Evolutionary conservation across 805 yeast genomes (phyloP).

Genomic region (Yamadazyma endophytica): DNA sequence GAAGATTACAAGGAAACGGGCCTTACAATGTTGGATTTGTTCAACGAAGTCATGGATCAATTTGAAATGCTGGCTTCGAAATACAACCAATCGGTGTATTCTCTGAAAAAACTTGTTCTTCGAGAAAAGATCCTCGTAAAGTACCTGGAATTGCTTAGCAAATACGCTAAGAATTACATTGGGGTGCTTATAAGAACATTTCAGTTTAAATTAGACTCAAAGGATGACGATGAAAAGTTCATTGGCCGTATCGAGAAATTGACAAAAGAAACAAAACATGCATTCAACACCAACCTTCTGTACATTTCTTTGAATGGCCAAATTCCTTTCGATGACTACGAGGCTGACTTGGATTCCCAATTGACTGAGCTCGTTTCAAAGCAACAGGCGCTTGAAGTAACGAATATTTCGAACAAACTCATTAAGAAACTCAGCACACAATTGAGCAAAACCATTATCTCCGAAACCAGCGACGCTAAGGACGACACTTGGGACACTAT

Average conservation of each 20-base stretch:
- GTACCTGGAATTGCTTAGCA: conserved; percentile 35
- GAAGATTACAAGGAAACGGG: conserved; percentile 42
- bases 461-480: conserved; percentile 47
- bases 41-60: conserved; percentile 41
- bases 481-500: conserved; percentile 60
- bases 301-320: conserved; percentile 28
- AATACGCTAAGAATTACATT: conserved; percentile 16
- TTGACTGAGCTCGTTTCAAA: conserved; percentile 35
- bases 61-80: conserved; percentile 76
- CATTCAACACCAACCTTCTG: conserved; percentile 12
- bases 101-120: conserved; percentile 54
- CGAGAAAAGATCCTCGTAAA: conserved; percentile 31
- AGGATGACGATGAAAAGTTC: conserved; percentile 12
- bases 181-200: conserved; percentile 12
- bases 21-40: conserved; percentile 36
- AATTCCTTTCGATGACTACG: conserved; percentile 18
- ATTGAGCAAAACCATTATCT: conserved; percentile 49
- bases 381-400: conserved; percentile 33
- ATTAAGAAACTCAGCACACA: conserved; percentile 43
- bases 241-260: conserved; percentile 10
- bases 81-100: conserved; percentile 64
- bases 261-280: conserved; percentile 3
- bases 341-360: conserved; percentile 25
- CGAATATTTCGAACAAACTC: conserved; percentile 28
- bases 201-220: conserved; percentile 8